phyloP scores from a whole-genome alignment of 495 filamentous ascomycete genomes.

The Aspergillus funiculosus region DNA sequence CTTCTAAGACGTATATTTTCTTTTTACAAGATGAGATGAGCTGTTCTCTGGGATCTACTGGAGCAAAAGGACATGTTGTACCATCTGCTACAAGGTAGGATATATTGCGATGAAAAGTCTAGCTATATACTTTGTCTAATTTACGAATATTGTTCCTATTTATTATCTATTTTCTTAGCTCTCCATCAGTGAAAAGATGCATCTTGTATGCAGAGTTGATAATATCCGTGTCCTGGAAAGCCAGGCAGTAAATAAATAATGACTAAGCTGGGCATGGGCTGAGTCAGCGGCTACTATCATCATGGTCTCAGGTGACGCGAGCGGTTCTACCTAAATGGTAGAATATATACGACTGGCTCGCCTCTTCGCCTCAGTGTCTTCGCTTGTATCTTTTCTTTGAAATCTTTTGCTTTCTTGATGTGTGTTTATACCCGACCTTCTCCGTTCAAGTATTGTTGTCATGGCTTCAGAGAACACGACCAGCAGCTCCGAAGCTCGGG shows the following conservation, averaged over 20 bases:
- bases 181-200: background rate
- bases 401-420: background rate
- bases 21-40: too few relatives aligned
- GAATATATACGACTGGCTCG: background rate
- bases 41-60: too few relatives aligned
- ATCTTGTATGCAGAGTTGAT: background rate
- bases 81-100: too few relatives aligned
- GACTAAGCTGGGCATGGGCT: slow-evolving; percentile 10
- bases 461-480: slow-evolving; percentile 36
- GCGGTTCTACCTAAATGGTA: slow-evolving; percentile 9
- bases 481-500: slow-evolving; percentile 57
- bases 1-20: too few relatives aligned
- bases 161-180: background rate
- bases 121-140: too few relatives aligned
- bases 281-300: slow-evolving; percentile 3
- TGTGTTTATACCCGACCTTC: background rate
- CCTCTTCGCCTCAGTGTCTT: background rate
- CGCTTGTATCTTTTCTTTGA: background rate
- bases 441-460: slow-evolving; percentile 5
- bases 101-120: too few relatives aligned
- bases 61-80: too few relatives aligned
- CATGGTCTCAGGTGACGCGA: slow-evolving; percentile 17
- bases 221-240: background rate
- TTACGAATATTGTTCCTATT: background rate
- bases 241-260: slow-evolving; percentile 7